Base-by-base conservation (phyloP, 305 asterid species). In the Salvia sclarea region DNA sequence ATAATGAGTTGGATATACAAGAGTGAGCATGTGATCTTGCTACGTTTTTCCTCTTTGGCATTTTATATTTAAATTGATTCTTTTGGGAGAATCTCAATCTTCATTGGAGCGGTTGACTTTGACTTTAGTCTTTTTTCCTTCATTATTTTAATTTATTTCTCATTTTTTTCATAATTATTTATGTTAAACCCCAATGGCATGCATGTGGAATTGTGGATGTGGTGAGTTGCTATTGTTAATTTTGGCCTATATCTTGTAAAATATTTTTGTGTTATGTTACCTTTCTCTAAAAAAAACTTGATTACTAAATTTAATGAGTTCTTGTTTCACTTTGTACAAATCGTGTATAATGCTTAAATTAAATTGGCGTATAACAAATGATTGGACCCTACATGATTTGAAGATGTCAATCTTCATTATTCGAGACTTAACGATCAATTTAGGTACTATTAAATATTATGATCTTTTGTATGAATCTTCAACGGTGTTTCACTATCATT, bases 1-100 rank as follows among this genome's bases (percentile, higher is more conserved):
- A 52, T 28, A 20, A 37, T 74, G 66, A 74, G 70, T 74, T 67
- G 74, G 62, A 48, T 9, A 31, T 28, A 13, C 10, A n/a, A 56
- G 13, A n/a, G 43, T 2, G 47, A 62, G 68, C 79, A 75, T 75
- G 79, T 75, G 79, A 69, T 12, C 18, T 61, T 75, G 50, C 43
- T 62, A 10, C 20, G 22, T 63, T 68, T 69, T 75, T 44, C 31
- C 70, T 37, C 40, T 69, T 54, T 69, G 79, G 58, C 68, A 43
- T 69, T 66, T 48, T 22, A 35, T 62, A 33, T 40, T 5, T 24
- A 30, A 40, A 2, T 41, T 41, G 69, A 66, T 49, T 60, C 70
- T 38, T 41, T 62, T 53, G 14, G 11, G 22, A 31, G 64, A 38
- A 49, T 67, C 64, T 74, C 58, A 66, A 35, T 25, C 53, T 41